Evolutionary conservation across 805 yeast genomes (phyloP).

Genomic region (Candida boleticola): DNA sequence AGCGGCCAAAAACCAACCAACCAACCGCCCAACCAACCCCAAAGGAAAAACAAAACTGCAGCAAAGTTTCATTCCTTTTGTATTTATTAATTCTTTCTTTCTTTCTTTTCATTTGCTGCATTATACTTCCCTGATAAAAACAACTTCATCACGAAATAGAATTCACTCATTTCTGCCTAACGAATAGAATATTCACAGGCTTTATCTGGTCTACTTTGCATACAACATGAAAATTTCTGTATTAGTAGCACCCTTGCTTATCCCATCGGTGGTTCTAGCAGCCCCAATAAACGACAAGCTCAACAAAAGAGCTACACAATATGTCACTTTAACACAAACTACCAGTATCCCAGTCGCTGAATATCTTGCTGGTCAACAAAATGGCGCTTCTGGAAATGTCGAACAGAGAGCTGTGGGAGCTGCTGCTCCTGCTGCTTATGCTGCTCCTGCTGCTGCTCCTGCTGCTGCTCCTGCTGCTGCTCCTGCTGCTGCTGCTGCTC

Average conservation of each 20-base stretch:
- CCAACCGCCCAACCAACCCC: too few species aligned
- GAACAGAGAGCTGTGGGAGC: neutral
- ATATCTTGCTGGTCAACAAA: constrained; percentile 4
- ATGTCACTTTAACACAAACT: constrained; percentile 1
- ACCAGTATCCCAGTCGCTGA: constrained; percentile 3
- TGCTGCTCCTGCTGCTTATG: constrained; percentile 4
- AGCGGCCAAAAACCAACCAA: too few species aligned
- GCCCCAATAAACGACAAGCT: constrained; percentile 1
- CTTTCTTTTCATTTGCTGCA: too few species aligned
- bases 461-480: constrained; percentile 29
- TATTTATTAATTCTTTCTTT: too few species aligned
- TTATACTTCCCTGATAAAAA: too few species aligned
- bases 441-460: constrained; percentile 19
- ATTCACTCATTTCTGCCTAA: neutral
- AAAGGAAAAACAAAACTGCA: too few species aligned
- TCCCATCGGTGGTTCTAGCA: neutral
- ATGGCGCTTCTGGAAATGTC: too few species aligned
- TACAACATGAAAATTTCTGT: neutral
- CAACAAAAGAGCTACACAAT: constrained; percentile 4
- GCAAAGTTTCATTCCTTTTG: too few species aligned
- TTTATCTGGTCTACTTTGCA: neutral
- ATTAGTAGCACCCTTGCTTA: neutral
- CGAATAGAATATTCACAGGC: too few species aligned
- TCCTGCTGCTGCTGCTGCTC: constrained; percentile 21
- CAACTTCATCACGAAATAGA: neutral